Evolutionary conservation across 495 filamentous ascomycete genomes (phyloP), one percentile per base, ranked within the genome.

Genomic region (Pyronema omphalodes): DNA sequence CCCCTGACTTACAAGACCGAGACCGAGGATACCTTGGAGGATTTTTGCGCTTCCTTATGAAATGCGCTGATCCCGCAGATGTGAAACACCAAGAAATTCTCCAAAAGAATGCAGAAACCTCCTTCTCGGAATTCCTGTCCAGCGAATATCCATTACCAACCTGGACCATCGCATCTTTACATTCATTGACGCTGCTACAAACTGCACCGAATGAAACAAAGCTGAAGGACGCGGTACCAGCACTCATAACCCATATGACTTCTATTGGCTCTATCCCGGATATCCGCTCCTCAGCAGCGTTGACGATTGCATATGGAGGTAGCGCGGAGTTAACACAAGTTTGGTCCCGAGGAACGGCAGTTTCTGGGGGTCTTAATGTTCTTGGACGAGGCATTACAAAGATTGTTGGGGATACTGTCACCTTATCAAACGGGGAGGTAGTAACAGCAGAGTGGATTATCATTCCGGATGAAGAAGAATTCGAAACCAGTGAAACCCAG

Each of bases 291-390:
- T 53, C 62, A 11, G 62, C 62, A 15, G 62, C 62, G 7, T 44
- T 65, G n/a, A 65, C 62, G 23, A 52, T 65, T 17, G 56, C 58
- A 5, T 98, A 88, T 81, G 91, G 91, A 17, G 88, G 93, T 55
- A 73, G 79, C 8, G 82, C 87, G n/a, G 91, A 98, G 68, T 80
- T 96, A 55, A 75, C 86, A 15, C 91, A 98, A 64, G 86, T 95
- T 9, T 85, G 81, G 9, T 96, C 91, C 60, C 84, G 91, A 55
- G 87, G 91, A 37, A 80, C 82, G 51, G 91, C 91, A 4, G 88
- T 98, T 7, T 89, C 93, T 3, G 93, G 91, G 34, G 86, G 80
- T 14, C 76, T 93, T 5, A 95, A 95, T 69, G 84, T 94, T 54
- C 80, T 96, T 17, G 79, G 77, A 39, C 79, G 79, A 23, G 78